Evolutionary conservation across 2,329 filamentous ascomycete genomes (phyloP).

Genomic region (Diplodia mutila): DNA sequence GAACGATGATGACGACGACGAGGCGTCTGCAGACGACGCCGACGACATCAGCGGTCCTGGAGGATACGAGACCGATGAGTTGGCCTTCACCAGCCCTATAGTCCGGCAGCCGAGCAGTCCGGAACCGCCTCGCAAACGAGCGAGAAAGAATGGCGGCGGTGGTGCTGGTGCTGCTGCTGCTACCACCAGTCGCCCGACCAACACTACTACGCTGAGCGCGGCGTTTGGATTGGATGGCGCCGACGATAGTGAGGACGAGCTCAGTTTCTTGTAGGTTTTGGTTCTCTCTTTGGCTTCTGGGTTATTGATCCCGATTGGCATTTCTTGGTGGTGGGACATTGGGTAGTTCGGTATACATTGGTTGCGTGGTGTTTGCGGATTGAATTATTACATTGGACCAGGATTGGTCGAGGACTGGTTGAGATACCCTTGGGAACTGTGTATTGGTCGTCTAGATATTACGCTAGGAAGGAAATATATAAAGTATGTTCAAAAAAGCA

Average conservation of each 20-base stretch:
- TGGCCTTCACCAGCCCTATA: background rate
- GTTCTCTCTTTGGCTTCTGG: background rate
- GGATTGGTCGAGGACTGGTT: too few species aligned
- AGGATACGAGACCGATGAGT: background rate
- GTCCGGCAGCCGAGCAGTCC: background rate
- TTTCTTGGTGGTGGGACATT: too few species aligned
- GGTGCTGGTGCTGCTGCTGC: background rate
- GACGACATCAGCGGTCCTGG: background rate
- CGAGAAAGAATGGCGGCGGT: background rate
- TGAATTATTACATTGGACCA: background rate
- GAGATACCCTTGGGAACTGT: too few species aligned
- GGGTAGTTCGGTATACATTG: too few species aligned
- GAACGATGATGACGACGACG: background rate
- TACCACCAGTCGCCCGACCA: background rate
- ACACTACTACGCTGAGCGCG: background rate
- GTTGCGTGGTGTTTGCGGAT: background rate
- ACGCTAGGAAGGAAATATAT: too few species aligned
- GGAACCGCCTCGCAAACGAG: background rate
- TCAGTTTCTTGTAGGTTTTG: slow-evolving; percentile 1
- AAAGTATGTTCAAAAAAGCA: too few species aligned
- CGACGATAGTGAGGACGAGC: slow-evolving; percentile 19
- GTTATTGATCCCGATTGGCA: too few species aligned
- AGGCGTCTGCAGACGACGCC: background rate
- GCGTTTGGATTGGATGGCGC: slow-evolving; percentile 11
- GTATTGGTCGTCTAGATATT: too few species aligned